Evolutionary conservation across 805 yeast species (phyloP).

Genomic region (Candida odintsovae): DNA sequence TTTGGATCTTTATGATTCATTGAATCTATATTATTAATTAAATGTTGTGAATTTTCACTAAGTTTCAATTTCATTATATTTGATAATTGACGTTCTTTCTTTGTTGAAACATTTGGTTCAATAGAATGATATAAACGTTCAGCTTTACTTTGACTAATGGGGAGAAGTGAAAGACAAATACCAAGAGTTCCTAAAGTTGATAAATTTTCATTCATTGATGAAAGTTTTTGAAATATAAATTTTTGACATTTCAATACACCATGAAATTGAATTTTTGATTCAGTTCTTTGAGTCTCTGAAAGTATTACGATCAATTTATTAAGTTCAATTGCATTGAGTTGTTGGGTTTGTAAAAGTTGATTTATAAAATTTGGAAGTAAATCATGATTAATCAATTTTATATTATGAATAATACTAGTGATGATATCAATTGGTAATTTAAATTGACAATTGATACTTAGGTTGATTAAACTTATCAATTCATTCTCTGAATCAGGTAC

Average conservation of each 20-base stretch:
- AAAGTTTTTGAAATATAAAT: not conserved
- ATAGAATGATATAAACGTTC: not conserved
- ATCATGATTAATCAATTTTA: slow-evolving; percentile 10
- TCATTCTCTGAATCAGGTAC: slow-evolving; percentile 21
- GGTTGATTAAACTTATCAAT: slow-evolving; percentile 6
- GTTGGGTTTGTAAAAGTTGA: slow-evolving; percentile 1
- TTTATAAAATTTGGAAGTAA: slow-evolving; percentile 2
- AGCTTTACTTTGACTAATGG: not conserved
- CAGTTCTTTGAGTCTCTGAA: slow-evolving; percentile 3
- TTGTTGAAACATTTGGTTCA: not conserved
- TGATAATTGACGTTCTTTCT: not conserved
- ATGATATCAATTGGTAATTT: not conserved
- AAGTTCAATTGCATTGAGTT: slow-evolving; percentile 1
- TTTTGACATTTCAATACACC: not conserved
- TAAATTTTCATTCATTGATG: not conserved
- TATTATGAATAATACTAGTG: slow-evolving; percentile 9
- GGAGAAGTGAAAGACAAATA: not conserved
- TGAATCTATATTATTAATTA: slow-evolving; percentile 3
- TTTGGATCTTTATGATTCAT: not conserved
- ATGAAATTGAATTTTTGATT: not conserved
- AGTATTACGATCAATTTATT: slow-evolving; percentile 8
- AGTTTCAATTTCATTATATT: not conserved
- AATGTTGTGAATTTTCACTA: not conserved
- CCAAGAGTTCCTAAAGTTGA: not conserved
- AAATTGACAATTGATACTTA: slow-evolving; percentile 1